Evolutionary conservation across 169 alveolate genomes (phyloP).

Genomic region (Babesia gibsoni): DNA sequence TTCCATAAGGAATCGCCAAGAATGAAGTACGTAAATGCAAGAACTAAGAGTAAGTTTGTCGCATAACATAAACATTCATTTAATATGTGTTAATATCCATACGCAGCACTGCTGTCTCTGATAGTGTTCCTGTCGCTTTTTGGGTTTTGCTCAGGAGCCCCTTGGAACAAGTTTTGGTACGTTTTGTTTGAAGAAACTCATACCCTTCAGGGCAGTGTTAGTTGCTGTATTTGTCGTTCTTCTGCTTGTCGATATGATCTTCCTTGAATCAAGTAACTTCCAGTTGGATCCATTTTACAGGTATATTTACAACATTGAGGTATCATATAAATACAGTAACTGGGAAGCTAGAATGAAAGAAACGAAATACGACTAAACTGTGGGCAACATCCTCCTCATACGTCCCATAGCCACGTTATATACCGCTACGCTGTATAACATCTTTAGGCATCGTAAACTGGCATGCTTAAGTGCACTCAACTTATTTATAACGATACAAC

Average conservation of each 20-base stretch:
- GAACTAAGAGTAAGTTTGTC: slow-evolving; percentile 53
- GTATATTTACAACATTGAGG: slow-evolving; percentile 2
- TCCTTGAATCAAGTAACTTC: slow-evolving; percentile 36
- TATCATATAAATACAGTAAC: neutral
- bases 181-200: neutral
- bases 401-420: too few relatives aligned
- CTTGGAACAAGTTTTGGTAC: slow-evolving; percentile 60
- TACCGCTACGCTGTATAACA: too few relatives aligned
- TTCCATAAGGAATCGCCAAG: too few relatives aligned
- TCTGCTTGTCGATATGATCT: slow-evolving; percentile 32
- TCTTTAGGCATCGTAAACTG: too few relatives aligned
- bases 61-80: neutral
- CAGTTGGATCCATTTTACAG: slow-evolving; percentile 62
- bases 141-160: slow-evolving; percentile 15
- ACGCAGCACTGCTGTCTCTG: slow-evolving; percentile 45
- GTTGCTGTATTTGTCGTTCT: neutral
- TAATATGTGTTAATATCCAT: neutral
- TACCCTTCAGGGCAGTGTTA: slow-evolving; percentile 26
- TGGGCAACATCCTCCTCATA: too few relatives aligned
- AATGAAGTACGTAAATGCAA: slow-evolving; percentile 26
- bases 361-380: neutral
- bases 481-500: too few relatives aligned
- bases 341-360: slow-evolving; percentile 11
- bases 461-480: too few relatives aligned
- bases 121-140: slow-evolving; percentile 24